Evolutionary conservation across 1,284 basidiomycete genomes (phyloP), one percentile per base, ranked within the genome.

Genomic region (Leccinum cinnamomeum): DNA sequence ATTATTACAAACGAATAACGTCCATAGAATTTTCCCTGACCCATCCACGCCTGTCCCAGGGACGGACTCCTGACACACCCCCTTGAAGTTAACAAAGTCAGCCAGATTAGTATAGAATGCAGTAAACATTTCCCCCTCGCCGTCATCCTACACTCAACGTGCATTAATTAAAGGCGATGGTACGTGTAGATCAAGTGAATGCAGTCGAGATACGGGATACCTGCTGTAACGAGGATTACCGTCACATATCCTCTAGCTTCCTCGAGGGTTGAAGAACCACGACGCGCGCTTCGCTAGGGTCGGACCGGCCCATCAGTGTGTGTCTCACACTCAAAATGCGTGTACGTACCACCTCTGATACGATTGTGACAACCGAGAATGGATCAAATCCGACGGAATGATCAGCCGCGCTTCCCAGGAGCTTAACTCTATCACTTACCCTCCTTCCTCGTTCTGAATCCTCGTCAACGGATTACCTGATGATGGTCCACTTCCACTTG

Each of bases 241-340:
- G 35, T 18, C 59, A 60, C 39, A 56, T 54, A 61, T 59, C 54
- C 62, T 66, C 65, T 68, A 75, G 65, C 68, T 75, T 83, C 77
- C 87, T 77, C 86, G 85, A 68, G 88, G 87, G 75, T 88, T 90
- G 83, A 93, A 93, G 79, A 93, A 93, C 91, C 91, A 93, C 58
- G 91, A 93, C 57, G 91, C 90, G 65, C 91, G 90, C 79, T 93
- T 93, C 68, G 89, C 91, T 92, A 76, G 56, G 67, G 62, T 63
- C 46, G 46, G 46, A 48, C 54, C 55, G 60, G 50, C 56, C 62
- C 18, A 64, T 77, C 60, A 75, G 54, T 48, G 54, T 57, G 5
- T 58, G 57, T 62, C 56, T 41, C 60, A 61, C 20, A 55, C 51
- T 41, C 57, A 50, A 61, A 64, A 44, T 35, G 20, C 20, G 12